Evolutionary conservation across 257 asterid genomes (phyloP).

Genomic region (Solanum chilense): DNA sequence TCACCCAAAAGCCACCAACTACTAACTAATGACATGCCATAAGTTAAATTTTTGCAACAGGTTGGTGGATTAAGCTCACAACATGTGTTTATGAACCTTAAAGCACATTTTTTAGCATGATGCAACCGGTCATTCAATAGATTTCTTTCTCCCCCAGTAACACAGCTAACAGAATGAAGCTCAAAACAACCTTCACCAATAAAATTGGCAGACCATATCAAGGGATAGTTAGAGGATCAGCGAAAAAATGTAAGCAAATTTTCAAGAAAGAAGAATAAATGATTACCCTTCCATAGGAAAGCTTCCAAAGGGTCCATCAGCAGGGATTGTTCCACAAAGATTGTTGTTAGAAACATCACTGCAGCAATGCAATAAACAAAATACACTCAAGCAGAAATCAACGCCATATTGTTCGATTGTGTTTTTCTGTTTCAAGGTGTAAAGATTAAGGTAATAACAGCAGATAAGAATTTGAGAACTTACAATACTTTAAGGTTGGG

Average conservation of each 20-base stretch:
- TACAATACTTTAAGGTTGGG: constrained; percentile 66
- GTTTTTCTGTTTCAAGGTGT: not conserved
- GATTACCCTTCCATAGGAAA: constrained; percentile 80
- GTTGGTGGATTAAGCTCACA: not conserved
- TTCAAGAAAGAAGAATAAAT: not conserved
- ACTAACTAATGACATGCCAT: not conserved
- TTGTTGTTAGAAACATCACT: constrained; percentile 78
- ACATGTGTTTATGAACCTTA: not conserved
- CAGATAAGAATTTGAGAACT: constrained; percentile 10
- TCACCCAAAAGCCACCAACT: not conserved
- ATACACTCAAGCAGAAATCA: not conserved
- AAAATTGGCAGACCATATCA: not conserved
- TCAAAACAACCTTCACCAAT: not conserved
- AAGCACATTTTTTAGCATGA: not conserved
- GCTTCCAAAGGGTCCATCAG: constrained; percentile 65
- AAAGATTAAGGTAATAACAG: not conserved
- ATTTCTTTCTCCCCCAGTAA: not conserved
- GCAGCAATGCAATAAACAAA: constrained; percentile 12
- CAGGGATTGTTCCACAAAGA: constrained; percentile 88
- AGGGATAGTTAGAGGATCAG: not conserved
- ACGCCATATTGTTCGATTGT: not conserved
- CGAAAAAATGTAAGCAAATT: not conserved
- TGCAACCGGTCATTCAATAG: not conserved
- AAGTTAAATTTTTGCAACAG: not conserved
- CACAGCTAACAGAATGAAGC: not conserved